Conservation (phyloP, 1,284 basidiomycete genomes). For the Rhizoctonia solani region DNA sequence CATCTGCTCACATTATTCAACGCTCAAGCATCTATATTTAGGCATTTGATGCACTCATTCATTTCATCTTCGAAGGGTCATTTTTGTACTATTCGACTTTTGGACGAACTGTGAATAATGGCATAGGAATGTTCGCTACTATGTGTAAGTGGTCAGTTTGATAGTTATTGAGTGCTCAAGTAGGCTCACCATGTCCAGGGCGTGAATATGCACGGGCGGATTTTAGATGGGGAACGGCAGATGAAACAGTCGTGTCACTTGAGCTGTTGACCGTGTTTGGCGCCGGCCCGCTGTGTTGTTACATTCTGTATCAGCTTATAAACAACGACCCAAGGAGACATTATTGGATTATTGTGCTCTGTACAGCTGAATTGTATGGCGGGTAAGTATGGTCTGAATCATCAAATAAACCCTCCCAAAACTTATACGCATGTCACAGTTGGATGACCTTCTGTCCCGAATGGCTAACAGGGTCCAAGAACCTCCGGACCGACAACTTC, state of each 20-base stretch:
- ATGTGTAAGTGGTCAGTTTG: constrained; percentile 58
- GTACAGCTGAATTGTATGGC: constrained; percentile 76
- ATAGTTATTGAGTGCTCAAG: constrained; percentile 18
- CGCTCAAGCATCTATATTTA: not conserved
- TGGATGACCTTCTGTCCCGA: constrained; percentile 87
- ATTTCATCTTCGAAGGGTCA: constrained; percentile 76
- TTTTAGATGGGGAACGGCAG: constrained; percentile 74
- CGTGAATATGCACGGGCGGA: constrained; percentile 76
- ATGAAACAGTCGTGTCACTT: constrained; percentile 77
- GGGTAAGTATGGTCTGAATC: constrained; percentile 54
- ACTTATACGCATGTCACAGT: constrained; percentile 45
- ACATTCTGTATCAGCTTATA: constrained; percentile 66
- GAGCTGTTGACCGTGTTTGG: constrained; percentile 81
- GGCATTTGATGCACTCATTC: constrained; percentile 57
- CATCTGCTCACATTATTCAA: not conserved
- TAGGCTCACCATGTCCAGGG: constrained; percentile 48
- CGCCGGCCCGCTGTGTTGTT: constrained; percentile 70
- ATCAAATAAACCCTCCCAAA: not conserved
- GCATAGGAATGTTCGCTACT: constrained; percentile 69
- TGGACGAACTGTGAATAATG: constrained; percentile 71
- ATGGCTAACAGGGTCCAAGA: constrained; percentile 77
- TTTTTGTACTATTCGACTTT: constrained; percentile 76
- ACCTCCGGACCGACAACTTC: constrained; percentile 68
- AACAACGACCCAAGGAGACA: constrained; percentile 67
- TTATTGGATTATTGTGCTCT: constrained; percentile 78